phyloP scores from a whole-genome alignment of 805 yeast species.

The Cyberlindnera meyerae region DNA sequence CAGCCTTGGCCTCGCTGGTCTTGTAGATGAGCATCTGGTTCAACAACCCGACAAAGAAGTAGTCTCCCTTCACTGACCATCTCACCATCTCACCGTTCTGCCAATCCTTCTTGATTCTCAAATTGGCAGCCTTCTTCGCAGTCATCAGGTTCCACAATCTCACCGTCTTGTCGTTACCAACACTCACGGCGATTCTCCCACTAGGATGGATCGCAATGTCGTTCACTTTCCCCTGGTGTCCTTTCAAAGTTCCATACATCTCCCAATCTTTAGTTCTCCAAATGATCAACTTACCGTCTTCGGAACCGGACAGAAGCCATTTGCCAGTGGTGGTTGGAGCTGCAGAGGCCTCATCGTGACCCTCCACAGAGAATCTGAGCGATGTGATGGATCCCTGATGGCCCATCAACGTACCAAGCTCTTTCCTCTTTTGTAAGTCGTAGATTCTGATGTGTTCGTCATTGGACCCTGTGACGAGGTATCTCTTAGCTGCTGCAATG shows the following conservation, averaged over 20 bases:
- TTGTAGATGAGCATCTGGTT: constrained; percentile 61
- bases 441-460: constrained; percentile 94
- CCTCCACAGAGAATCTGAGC: constrained; percentile 62
- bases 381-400: constrained; percentile 87
- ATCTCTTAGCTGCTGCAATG: constrained; percentile 76
- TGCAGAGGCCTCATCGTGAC: constrained; percentile 20
- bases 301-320: constrained; percentile 89
- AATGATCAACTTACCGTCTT: constrained; percentile 81
- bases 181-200: constrained; percentile 86
- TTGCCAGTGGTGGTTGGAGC: constrained; percentile 45
- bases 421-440: constrained; percentile 90
- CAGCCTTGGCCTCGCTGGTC: constrained; percentile 56
- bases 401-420: constrained; percentile 81
- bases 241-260: constrained; percentile 78
- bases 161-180: constrained; percentile 77
- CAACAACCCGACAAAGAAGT: constrained; percentile 71
- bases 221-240: constrained; percentile 78
- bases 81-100: constrained; percentile 60
- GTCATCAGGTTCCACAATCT: constrained; percentile 97
- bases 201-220: constrained; percentile 88
- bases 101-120: constrained; percentile 67
- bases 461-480: constrained; percentile 88
- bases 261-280: constrained; percentile 99
- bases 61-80: constrained; percentile 66
- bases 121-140: constrained; percentile 81